Percentiles rank a stretch among this genome's conserved stretches.
Evolutionary conservation across 2,329 filamentous ascomycete genomes (phyloP).

Genomic region (Pyricularia pennisetigena): DNA sequence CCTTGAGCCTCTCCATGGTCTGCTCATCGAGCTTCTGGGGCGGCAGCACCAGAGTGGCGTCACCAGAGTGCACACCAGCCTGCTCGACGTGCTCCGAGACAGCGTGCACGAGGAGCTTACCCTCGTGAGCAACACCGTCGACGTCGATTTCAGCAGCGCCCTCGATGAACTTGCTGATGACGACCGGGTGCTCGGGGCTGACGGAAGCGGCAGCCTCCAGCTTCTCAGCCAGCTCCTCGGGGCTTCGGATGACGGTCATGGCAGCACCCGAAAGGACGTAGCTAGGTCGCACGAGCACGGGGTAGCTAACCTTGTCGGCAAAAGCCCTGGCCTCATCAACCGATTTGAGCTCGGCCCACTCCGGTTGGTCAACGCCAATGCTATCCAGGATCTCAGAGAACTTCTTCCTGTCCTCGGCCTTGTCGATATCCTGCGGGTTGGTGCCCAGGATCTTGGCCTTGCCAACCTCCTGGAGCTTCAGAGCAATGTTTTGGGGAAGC

Average conservation of each 20-base stretch:
- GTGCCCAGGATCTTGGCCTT: conserved; percentile 88
- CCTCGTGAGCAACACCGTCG: conserved; percentile 80
- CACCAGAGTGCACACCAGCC: conserved; percentile 95
- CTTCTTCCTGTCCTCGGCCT: conserved; percentile 95
- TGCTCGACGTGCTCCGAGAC: conserved; percentile 95
- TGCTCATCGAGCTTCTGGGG: conserved; percentile 68
- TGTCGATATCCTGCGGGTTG: conserved; percentile 89
- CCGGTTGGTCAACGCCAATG: conserved; percentile 92
- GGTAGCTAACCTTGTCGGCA: conserved; percentile 77
- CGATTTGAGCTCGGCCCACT: conserved; percentile 94
- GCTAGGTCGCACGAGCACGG: conserved; percentile 85
- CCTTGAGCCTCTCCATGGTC: conserved; percentile 82
- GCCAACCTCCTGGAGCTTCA: conserved; percentile 84
- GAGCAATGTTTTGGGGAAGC: conserved; percentile 93
- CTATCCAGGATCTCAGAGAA: conserved; percentile 96
- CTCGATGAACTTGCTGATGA: conserved; percentile 98
- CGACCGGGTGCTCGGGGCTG: conserved; percentile 92
- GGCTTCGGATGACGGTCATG: conserved; percentile 91
- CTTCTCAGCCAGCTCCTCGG: conserved; percentile 89
- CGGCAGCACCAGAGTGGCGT: conserved; percentile 88
- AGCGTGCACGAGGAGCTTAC: conserved; percentile 82
- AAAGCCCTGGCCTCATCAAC: conserved; percentile 82
- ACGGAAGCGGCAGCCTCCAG: conserved; percentile 82
- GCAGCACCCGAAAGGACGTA: conserved; percentile 97
- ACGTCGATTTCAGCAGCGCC: conserved; percentile 94